Evolutionary conservation across 2,329 filamentous ascomycete species (phyloP).

Genomic region (Fusarium zealandicum): DNA sequence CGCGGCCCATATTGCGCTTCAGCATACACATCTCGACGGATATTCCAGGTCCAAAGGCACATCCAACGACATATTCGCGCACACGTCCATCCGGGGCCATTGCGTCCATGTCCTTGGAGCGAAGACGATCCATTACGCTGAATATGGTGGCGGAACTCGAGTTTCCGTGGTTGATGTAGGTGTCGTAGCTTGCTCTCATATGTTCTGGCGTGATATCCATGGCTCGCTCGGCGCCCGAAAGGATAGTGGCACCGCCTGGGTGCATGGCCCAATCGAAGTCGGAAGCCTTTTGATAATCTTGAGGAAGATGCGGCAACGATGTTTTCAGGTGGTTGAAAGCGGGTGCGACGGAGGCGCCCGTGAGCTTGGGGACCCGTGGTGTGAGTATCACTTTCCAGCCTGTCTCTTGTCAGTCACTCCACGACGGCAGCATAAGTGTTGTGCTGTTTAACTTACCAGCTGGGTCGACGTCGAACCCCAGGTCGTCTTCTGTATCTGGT

Average conservation of each 20-base stretch:
- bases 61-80: conserved; percentile 68
- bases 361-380: conserved; percentile 65
- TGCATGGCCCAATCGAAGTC: conserved; percentile 80
- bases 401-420: conserved; percentile 26
- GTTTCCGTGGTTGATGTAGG: conserved; percentile 73
- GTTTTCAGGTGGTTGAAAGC: conserved; percentile 63
- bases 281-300: conserved; percentile 52
- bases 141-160: conserved; percentile 74
- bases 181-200: conserved; percentile 73
- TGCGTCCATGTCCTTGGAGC: conserved; percentile 66
- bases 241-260: conserved; percentile 71
- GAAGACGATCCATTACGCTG: conserved; percentile 68
- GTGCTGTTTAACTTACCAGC: conserved; percentile 52
- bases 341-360: conserved; percentile 58
- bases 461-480: conserved; percentile 71
- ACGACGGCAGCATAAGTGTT: neutral
- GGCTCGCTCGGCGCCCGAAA: conserved; percentile 66
- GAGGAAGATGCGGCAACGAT: conserved; percentile 55
- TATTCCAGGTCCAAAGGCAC: conserved; percentile 75
- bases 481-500: conserved; percentile 66
- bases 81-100: conserved; percentile 57
- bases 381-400: conserved; percentile 74
- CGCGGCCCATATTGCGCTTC: conserved; percentile 50
- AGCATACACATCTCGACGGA: conserved; percentile 73
- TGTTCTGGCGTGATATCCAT: conserved; percentile 68